A percentile compares a stretch with the other conserved stretches of the same genome.
phyloP scores from a whole-genome alignment of 2,329 filamentous ascomycete genomes.

The Parascedosporium putredinis region DNA sequence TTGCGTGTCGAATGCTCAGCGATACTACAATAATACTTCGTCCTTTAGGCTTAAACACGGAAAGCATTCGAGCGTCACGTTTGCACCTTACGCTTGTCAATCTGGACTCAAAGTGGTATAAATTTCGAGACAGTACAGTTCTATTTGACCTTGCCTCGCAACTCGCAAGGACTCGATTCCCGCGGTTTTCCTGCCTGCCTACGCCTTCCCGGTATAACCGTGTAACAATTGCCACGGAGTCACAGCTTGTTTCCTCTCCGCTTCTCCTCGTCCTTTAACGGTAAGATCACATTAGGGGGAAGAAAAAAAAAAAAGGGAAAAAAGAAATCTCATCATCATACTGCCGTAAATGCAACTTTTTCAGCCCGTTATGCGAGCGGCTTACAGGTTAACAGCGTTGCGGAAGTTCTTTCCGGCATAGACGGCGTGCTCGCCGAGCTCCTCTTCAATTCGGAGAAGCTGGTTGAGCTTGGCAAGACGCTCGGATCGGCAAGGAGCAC shows the following conservation, averaged over 20 bases:
- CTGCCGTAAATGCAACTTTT: constrained; percentile 9
- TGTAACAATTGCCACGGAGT: background rate
- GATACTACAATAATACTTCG: too few relatives aligned
- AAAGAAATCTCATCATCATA: constrained; percentile 8
- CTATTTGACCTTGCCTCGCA: background rate
- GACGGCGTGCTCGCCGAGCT: constrained; percentile 83
- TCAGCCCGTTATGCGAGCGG: constrained; percentile 7
- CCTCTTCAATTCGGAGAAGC: constrained; percentile 98
- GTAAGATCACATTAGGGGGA: too few relatives aligned
- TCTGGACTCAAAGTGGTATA: background rate
- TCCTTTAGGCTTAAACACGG: too few relatives aligned
- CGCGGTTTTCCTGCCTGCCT: background rate
- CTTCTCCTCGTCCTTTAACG: too few relatives aligned
- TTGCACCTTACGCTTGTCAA: background rate
- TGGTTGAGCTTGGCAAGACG: constrained; percentile 99
- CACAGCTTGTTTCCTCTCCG: too few relatives aligned
- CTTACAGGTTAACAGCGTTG: constrained; percentile 77
- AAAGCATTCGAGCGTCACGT: too few relatives aligned
- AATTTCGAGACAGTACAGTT: background rate
- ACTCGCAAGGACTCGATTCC: background rate
- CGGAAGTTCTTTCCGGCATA: constrained; percentile 92
- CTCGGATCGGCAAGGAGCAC: constrained; percentile 91
- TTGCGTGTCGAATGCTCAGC: too few relatives aligned
- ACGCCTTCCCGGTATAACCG: background rate
- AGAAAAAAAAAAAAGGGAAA: too few relatives aligned